Percentiles rank a stretch among this genome's conserved stretches.
phyloP scores from a whole-genome alignment of 306 rosid species.

The peach (Prunus persica) region Prunus_persica_NCBIv2 NC_034014.1:7099001-7099500 shows the following conservation, averaged over 20 bases:
- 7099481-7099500: too few species aligned
- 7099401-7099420: background rate
- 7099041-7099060: background rate
- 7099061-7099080: background rate
- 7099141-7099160: background rate
- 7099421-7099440: background rate
- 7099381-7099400: background rate
- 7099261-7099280: background rate
- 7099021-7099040: too few species aligned
- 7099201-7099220: background rate
- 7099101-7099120: too few species aligned
- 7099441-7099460: background rate
- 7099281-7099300: too few species aligned
- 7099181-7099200: background rate
- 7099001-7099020: background rate
- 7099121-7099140: background rate
- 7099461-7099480: too few species aligned
- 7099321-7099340: conserved; percentile 4
- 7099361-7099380: conserved; percentile 19
- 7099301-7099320: conserved; percentile 6
- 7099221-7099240: too few species aligned
- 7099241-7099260: background rate
- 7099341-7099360: background rate
- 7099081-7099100: too few species aligned
- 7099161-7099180: background rate